Evolutionary conservation across 2,329 filamentous ascomycete species (phyloP), one percentile per base, ranked within the genome.

Genomic region (Pseudopithomyces chartarum): DNA sequence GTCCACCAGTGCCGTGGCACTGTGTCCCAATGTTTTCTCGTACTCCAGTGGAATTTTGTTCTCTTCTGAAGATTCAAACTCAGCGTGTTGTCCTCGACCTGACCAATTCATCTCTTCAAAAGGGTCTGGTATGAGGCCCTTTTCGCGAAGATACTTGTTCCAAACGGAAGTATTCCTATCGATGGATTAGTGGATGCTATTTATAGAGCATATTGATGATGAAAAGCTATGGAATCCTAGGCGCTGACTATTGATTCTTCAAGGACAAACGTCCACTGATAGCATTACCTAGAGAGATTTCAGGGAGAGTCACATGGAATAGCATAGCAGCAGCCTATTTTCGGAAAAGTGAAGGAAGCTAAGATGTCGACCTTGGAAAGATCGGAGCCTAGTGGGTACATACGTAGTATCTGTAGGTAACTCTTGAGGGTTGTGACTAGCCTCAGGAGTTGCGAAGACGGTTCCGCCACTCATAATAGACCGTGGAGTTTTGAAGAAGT

Each of bases 101-200:
- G 59, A 62, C 61, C 61, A 64, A 48, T 64, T 33, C 48, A 56
- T 54, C 46, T 62, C 61, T 3, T 59, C 46, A 15, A 55, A 49
- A 15, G 56, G 59, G 19, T 54, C 38, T 7, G 55, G 59, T 23
- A 64, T 58, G 10, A 64, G 44, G 13, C 54, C 56, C 51, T 53
- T 54, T 32, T 47, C 20, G 12, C 50, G 54, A 22, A 59, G 57
- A 20, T 55, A 46, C 23, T 46, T 44, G 26, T 50, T 50, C 57
- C 57, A 59, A 8, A 15, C 43, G 23, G 34, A 38, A 13, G 34
- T 38, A 38, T n/a, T 38, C 13, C 34, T 38, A 12, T 12, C 12
- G 34, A 38, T 38, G 34, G 6, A 38, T 38, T 12, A 38, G 34
- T n/a, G 6, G 5, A 38, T 13, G 19, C 17, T 23, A 39, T 13